A percentile compares a stretch with the other conserved stretches of the same genome.
Evolutionary conservation across 352 stramenopile genomes (phyloP).

Genomic region (Phytophthora podocarpi): DNA sequence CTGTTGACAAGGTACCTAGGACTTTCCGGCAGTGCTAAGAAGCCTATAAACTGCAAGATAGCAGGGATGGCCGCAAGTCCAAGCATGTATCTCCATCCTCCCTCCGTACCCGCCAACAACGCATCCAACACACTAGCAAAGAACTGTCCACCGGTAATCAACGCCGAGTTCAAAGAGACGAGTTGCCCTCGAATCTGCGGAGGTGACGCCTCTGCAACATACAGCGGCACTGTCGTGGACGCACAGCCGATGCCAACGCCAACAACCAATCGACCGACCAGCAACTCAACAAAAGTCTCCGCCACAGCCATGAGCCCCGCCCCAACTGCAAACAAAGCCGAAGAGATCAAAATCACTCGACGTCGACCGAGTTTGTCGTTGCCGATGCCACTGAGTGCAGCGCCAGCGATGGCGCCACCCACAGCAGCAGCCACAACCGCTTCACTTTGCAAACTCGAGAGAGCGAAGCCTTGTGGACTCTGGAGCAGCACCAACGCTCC

Average conservation of each 20-base stretch:
- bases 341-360: constrained; percentile 70
- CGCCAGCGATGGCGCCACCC: constrained; percentile 71
- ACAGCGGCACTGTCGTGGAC: constrained; percentile 80
- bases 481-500: constrained; percentile 76
- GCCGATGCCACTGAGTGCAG: constrained; percentile 57
- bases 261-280: constrained; percentile 65
- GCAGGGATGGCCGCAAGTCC: constrained; percentile 71
- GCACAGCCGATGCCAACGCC: constrained; percentile 71
- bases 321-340: constrained; percentile 63
- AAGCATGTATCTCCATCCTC: constrained; percentile 86
- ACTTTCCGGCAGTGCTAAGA: constrained; percentile 70
- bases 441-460: constrained; percentile 65
- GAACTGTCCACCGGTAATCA: constrained; percentile 80
- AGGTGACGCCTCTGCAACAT: constrained; percentile 78
- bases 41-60: constrained; percentile 67
- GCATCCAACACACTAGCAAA: constrained; percentile 74
- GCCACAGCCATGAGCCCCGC: constrained; percentile 65
- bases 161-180: constrained; percentile 80
- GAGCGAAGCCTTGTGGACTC: constrained; percentile 59
- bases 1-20: constrained; percentile 63
- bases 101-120: constrained; percentile 48
- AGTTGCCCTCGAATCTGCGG: constrained; percentile 64
- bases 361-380: constrained; percentile 68
- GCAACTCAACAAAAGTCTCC: constrained; percentile 50
- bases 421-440: constrained; percentile 75